phyloP scores from a whole-genome alignment of 805 yeast genomes.

The Danielia oregonensis region DNA sequence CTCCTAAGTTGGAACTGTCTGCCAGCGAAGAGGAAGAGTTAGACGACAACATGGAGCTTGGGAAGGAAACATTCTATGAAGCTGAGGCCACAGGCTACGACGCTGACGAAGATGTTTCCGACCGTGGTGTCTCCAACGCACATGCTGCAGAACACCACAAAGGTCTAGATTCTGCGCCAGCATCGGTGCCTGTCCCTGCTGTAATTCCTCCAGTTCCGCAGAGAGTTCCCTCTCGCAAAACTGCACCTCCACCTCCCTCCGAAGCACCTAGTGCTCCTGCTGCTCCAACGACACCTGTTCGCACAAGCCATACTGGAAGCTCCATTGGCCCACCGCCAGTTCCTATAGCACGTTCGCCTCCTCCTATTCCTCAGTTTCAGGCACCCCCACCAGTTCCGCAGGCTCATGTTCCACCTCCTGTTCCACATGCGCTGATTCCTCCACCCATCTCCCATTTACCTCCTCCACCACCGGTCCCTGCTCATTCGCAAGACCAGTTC shows the following conservation, averaged over 20 bases:
- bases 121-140: conserved; percentile 13
- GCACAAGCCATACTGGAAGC: conserved; percentile 7
- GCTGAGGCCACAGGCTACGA: conserved; percentile 57
- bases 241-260: conserved; percentile 11
- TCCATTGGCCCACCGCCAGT: conserved; percentile 11
- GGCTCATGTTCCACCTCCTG: conserved; percentile 19
- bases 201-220: conserved; percentile 5
- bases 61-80: conserved; percentile 6
- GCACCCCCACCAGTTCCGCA: conserved; percentile 5
- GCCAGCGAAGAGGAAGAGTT: conserved; percentile 10
- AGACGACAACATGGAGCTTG: conserved; percentile 1
- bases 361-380: neutral
- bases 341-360: conserved; percentile 2
- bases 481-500: neutral
- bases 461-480: neutral
- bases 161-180: neutral
- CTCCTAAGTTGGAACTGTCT: conserved; percentile 6
- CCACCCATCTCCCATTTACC: conserved; percentile 18
- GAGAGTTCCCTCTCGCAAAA: conserved; percentile 5
- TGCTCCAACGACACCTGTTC: conserved; percentile 11
- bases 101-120: conserved; percentile 56
- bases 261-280: conserved; percentile 1
- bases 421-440: conserved; percentile 12
- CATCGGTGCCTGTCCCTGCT: conserved; percentile 3
- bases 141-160: neutral